A percentile compares a stretch with the other conserved stretches of the same genome.
These are phyloP conservation scores for Ceratocystis alfenasii DNA, from an alignment of 2,329 filamentous ascomycete genomes.

Conservation along the genomic window DNA sequence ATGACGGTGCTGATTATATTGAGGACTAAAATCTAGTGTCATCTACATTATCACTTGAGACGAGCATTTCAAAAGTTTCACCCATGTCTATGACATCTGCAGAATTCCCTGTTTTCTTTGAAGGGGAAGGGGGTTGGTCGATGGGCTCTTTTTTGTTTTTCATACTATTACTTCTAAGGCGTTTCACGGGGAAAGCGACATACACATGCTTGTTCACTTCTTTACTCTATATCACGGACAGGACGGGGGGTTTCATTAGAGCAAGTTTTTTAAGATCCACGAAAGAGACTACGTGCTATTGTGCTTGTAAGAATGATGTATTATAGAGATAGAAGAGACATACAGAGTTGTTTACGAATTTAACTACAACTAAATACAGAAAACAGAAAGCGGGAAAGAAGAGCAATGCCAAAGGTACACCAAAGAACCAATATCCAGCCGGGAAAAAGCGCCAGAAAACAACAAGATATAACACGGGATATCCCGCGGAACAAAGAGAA, in stretches of 20 bases:
- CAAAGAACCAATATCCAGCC: not conserved
- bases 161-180: not conserved
- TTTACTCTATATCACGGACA: not conserved
- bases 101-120: not conserved
- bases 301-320: not conserved
- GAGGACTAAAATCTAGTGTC: conserved; percentile 24
- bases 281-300: not conserved
- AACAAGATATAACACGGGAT: not conserved
- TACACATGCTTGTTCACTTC: conserved; percentile 7
- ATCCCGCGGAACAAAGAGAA: not conserved
- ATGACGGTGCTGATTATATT: conserved; percentile 33
- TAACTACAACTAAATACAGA: not conserved
- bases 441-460: not conserved
- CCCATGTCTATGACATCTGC: not conserved
- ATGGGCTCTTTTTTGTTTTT: not conserved
- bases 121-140: too few relatives aligned
- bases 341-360: not conserved
- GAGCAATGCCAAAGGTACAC: too few relatives aligned
- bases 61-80: not conserved
- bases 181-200: conserved; percentile 10
- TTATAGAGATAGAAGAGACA: not conserved
- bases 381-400: not conserved
- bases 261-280: not conserved
- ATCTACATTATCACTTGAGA: not conserved
- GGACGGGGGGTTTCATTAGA: not conserved